Base-by-base conservation (phyloP, 1,139 yeast species). In the Pichia kudriavzevii region DNA sequence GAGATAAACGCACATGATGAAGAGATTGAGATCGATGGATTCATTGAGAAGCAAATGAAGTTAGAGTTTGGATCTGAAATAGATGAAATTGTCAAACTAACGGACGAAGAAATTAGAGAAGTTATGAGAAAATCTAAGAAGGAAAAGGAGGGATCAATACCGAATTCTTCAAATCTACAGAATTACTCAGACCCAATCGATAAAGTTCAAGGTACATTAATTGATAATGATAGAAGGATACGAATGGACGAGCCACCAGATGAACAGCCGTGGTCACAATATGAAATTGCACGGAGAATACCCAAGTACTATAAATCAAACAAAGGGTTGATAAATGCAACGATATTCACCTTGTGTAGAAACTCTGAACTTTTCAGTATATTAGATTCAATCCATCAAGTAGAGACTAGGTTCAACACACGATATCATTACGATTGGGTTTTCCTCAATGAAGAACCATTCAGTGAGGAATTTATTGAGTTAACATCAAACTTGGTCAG, bases 351-450 rank as follows among this genome's bases (percentile, higher is more conserved):
- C 0, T 58, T 75, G 38, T 78, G 76, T 8, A 58, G 79, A 43
- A 75, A 75, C 48, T 47, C 55, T 8, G 80, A 74, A 48, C 45
- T 73, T 17, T 63, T 55, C 42, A 60, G 59, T 7, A 61, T 73
- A 47, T 52, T 71, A 26, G 57, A 60, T 37, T 64, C 78, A 1
- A 69, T 74, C 32, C 58, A 68, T 36, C 59, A 63, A 30, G 63
- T 73, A 23, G 79, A 74, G 49, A 70, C 64, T 38, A 56, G 79
- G 22, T 74, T 74, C 56, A 74, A 74, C 54, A 48, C 60, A 9
- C 62, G 65, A 26, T 70, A 52, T 52, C 61, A 71, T 45, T 75
- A 75, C 47, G 77, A 71, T 48, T 75, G 80, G 80, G 72, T 74
- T 2, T 75, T 75, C 43, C 57, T 75, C 26, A 74, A 74, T 49